Conservation (phyloP, 306 rosid species). For the Sphenostylis stenocarpa region DNA sequence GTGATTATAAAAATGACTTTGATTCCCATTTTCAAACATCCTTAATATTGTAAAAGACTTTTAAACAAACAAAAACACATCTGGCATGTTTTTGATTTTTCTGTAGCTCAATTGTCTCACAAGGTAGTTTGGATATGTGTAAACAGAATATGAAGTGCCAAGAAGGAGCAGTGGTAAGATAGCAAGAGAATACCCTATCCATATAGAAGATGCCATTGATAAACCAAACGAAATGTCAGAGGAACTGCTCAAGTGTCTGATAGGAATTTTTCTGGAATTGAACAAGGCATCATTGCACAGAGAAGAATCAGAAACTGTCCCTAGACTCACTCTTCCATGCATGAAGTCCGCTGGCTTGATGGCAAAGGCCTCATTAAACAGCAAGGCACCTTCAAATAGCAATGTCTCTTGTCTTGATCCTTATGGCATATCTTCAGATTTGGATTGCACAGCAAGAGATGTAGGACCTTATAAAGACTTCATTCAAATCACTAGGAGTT, state of each 20-base stretch:
- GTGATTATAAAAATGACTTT: not conserved
- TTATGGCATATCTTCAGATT: slow-evolving; percentile 63
- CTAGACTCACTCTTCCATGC: slow-evolving; percentile 67
- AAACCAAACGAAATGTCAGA: slow-evolving; percentile 88
- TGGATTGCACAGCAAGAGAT: slow-evolving; percentile 58
- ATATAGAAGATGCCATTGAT: slow-evolving; percentile 39
- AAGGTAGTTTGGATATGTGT: slow-evolving; percentile 27
- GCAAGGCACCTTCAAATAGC: slow-evolving; percentile 62
- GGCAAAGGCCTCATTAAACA: slow-evolving; percentile 57
- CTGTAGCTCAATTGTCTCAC: slow-evolving; percentile 7
- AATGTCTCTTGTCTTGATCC: slow-evolving; percentile 59
- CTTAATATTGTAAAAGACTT: not conserved
- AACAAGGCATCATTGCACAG: slow-evolving; percentile 56
- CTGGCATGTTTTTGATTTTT: not conserved
- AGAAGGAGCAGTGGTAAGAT: slow-evolving; percentile 54
- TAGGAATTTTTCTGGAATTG: slow-evolving; percentile 71
- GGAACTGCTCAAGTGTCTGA: slow-evolving; percentile 65
- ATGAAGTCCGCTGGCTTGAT: slow-evolving; percentile 67
- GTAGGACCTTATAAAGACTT: slow-evolving; percentile 79
- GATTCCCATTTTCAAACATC: not conserved
- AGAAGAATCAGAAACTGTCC: slow-evolving; percentile 57
- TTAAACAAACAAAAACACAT: not conserved
- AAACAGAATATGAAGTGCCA: slow-evolving; percentile 49
- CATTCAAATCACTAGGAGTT: slow-evolving; percentile 65
- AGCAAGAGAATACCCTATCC: slow-evolving; percentile 37